phyloP scores from a whole-genome alignment of 2,329 filamentous ascomycete genomes.

The Sporothrix euskadiensis region DNA sequence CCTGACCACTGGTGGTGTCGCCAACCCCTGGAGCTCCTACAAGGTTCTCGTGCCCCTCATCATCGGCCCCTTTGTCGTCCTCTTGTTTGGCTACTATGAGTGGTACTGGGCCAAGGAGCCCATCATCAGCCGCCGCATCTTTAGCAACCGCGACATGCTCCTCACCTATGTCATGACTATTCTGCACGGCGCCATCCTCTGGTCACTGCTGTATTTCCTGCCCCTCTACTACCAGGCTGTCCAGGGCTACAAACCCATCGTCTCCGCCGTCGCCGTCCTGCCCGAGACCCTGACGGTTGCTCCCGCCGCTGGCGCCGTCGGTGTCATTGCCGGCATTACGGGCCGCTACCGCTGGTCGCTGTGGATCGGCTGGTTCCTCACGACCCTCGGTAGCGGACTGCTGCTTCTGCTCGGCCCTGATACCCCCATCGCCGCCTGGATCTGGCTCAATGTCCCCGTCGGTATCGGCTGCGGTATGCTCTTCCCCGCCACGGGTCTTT shows the following conservation, averaged over 20 bases:
- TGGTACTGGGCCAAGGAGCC: constrained; percentile 34
- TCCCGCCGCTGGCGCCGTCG: constrained; percentile 32
- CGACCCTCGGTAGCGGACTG: constrained; percentile 36
- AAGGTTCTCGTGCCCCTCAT: constrained; percentile 47
- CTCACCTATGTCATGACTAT: constrained; percentile 48
- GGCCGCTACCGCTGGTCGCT: constrained; percentile 40
- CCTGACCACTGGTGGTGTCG: constrained; percentile 47
- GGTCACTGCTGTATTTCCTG: constrained; percentile 56
- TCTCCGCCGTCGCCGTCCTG: constrained; percentile 39
- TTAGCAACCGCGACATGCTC: constrained; percentile 43
- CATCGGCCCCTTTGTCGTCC: constrained; percentile 43
- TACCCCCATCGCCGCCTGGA: constrained; percentile 39
- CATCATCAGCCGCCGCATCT: constrained; percentile 47
- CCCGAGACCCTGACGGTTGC: constrained; percentile 35
- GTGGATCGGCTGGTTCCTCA: constrained; percentile 36
- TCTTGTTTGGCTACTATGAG: constrained; percentile 33
- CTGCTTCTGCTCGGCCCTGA: constrained; percentile 29
- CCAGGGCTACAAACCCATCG: constrained; percentile 37
- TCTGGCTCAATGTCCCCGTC: constrained; percentile 41
- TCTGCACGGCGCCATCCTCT: constrained; percentile 58
- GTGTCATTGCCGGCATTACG: constrained; percentile 31
- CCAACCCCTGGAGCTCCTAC: constrained; percentile 45
- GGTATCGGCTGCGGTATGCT: constrained; percentile 44
- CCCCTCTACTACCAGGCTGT: constrained; percentile 39
- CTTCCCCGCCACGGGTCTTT: constrained; percentile 45